A percentile compares a stretch with the other conserved stretches of the same genome.
These are phyloP conservation scores for Galeopsis tetrahit DNA, from an alignment of 257 asterid genomes.

Conservation along the genomic window DNA sequence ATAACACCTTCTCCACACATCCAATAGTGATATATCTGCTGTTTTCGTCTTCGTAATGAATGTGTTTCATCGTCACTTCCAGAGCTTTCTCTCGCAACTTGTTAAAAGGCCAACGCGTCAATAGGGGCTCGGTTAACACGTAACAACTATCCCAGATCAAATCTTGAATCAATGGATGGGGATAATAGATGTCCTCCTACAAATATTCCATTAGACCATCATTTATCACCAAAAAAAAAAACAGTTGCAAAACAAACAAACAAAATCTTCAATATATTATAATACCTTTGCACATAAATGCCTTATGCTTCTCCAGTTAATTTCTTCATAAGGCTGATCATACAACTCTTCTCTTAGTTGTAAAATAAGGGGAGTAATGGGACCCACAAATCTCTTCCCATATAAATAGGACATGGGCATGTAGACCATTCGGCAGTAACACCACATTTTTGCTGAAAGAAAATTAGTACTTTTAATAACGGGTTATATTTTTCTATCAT, in stretches of 20 bases:
- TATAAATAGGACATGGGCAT: conserved; percentile 86
- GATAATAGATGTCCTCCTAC: conserved; percentile 75
- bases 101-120: conserved; percentile 77
- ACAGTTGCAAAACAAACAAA: neutral
- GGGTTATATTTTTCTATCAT: no score
- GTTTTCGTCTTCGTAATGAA: conserved; percentile 76
- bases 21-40: conserved; percentile 77
- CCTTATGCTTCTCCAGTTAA: conserved; percentile 63
- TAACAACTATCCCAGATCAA: conserved; percentile 71
- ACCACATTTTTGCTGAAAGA: conserved; percentile 74
- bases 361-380: conserved; percentile 65
- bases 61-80: conserved; percentile 67
- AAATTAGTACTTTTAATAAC: no score
- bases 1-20: conserved; percentile 71
- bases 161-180: conserved; percentile 75
- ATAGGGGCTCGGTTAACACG: conserved; percentile 60
- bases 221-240: conserved; percentile 8
- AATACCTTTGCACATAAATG: conserved; percentile 69
- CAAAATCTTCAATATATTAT: neutral
- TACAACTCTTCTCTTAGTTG: conserved; percentile 67
- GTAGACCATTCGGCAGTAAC: conserved; percentile 77
- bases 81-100: conserved; percentile 69
- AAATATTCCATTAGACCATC: conserved; percentile 8
- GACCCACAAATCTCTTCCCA: conserved; percentile 77
- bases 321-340: conserved; percentile 56